Percentiles rank a stretch among this genome's conserved stretches.
phyloP scores from a whole-genome alignment of 176 grass and related monocot species.

The Hyparrhenia diplandra region DNA sequence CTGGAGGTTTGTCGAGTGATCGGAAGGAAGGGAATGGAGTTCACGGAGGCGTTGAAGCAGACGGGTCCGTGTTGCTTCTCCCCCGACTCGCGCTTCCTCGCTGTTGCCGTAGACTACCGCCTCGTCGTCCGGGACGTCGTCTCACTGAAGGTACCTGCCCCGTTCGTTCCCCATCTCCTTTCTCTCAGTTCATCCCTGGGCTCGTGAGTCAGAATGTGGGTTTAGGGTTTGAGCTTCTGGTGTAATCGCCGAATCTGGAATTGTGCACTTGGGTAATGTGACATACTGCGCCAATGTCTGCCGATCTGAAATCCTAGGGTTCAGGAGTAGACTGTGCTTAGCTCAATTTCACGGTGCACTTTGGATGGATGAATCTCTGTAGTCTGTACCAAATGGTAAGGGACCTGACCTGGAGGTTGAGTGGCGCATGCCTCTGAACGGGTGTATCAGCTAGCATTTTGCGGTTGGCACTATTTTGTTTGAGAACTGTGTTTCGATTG shows the following conservation, averaged over 20 bases:
- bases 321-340: slow-evolving; percentile 8
- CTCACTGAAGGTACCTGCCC: slow-evolving; percentile 56
- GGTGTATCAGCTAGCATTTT: not conserved
- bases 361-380: slow-evolving; percentile 1
- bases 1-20: not conserved
- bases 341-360: not conserved
- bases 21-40: slow-evolving; percentile 59
- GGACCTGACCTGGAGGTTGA: not conserved
- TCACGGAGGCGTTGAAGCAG: slow-evolving; percentile 87
- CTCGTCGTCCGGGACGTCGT: slow-evolving; percentile 75
- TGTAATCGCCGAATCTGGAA: slow-evolving; percentile 17
- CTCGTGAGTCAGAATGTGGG: not conserved
- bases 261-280: not conserved
- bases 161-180: not conserved
- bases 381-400: not conserved
- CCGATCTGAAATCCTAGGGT: not conserved
- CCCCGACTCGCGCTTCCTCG: slow-evolving; percentile 66
- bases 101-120: slow-evolving; percentile 79
- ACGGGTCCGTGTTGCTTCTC: slow-evolving; percentile 91
- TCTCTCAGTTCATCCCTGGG: not conserved
- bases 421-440: not conserved
- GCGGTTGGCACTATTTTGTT: not conserved
- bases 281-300: not conserved
- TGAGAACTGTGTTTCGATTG: not conserved
- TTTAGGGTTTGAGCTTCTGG: slow-evolving; percentile 7